Base-by-base conservation (phyloP, 2,329 filamentous ascomycete species). In the Hyphodiscus sp. region DNA sequence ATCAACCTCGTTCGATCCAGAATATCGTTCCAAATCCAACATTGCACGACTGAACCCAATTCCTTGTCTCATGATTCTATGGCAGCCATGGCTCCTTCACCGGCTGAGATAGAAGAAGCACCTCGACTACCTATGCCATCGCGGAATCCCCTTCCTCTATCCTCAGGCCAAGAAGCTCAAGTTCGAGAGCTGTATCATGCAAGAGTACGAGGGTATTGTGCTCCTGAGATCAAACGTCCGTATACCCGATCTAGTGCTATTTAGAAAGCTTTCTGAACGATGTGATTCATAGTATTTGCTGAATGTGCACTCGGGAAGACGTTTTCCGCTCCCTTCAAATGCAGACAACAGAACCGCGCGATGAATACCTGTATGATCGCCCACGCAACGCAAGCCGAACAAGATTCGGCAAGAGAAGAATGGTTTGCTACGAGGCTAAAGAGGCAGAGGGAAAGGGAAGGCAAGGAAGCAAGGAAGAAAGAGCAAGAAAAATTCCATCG, bases 331-430 rank as follows among this genome's bases (percentile, higher is more conserved):
- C 87, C 91, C 13, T 96, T 94, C 76, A 81, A 84, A 50, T 99
- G 94, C 75, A 86, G 90, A 51, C 73, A 79, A 47, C 80, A 91
- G 67, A 87, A 91, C 65, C 83, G 86, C 58, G 77, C 79, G 38
- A 99, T 99, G 94, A 99, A 99, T 74, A 78, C 76, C 57, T 99
- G 94, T 75, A 96, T 99, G 91, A 78, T 91, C 62, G 72, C 78
- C 52, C 87, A 95, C 73, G 91, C 92, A 52, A 95, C 89, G 59
- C 87, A 85, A 59, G 83, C 80, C 51, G 89, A 95, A 69, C 81
- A 95, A 71, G 94, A 99, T 73, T 84, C 83, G 20, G 94, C 94
- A 59, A 78, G 94, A 50, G 88, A 91, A 70, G 91, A 97, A 69
- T 99, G 94, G 94, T 97, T 97, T 70, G 82, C 83, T 49, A 78